phyloP scores from a whole-genome alignment of 805 yeast genomes.

The Myxozyma monticola region DNA sequence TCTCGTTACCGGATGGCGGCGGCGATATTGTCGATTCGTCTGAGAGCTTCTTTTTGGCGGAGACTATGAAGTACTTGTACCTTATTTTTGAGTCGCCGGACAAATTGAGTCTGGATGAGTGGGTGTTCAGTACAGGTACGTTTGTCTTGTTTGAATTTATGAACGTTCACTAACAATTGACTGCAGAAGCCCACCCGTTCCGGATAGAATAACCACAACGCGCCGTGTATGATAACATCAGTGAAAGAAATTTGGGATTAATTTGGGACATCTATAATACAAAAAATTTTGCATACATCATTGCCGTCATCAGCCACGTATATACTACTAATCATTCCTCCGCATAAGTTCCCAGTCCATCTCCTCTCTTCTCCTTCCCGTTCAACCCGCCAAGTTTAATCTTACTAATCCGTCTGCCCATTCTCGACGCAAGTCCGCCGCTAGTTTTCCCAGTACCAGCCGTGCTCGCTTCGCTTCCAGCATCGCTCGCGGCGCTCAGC shows the following conservation, averaged over 20 bases:
- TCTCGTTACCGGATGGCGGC: slow-evolving; percentile 35
- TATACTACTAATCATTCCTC: no score
- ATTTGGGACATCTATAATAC: no score
- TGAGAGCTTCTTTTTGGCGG: slow-evolving; percentile 55
- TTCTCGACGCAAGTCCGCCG: neutral
- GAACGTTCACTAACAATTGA: no score
- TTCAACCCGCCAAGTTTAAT: no score
- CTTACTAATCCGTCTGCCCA: neutral
- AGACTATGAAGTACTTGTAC: slow-evolving; percentile 54
- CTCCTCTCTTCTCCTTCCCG: slow-evolving; percentile 26
- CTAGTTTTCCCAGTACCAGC: slow-evolving; percentile 32
- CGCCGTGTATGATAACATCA: no score
- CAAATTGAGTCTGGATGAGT: slow-evolving; percentile 45
- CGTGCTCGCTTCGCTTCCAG: slow-evolving; percentile 67
- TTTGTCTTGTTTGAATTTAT: no score
- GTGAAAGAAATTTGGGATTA: no score
- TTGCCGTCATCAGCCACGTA: no score
- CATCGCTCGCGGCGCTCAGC: slow-evolving; percentile 67
- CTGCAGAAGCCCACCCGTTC: no score
- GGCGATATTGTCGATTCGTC: slow-evolving; percentile 36
- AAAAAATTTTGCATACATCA: no score
- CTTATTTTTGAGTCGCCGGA: slow-evolving; percentile 46
- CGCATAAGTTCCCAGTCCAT: no score
- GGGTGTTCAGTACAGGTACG: slow-evolving; percentile 41
- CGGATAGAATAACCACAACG: no score